phyloP scores from a whole-genome alignment of 2,329 filamentous ascomycete species.

The Diatrype stigma region DNA sequence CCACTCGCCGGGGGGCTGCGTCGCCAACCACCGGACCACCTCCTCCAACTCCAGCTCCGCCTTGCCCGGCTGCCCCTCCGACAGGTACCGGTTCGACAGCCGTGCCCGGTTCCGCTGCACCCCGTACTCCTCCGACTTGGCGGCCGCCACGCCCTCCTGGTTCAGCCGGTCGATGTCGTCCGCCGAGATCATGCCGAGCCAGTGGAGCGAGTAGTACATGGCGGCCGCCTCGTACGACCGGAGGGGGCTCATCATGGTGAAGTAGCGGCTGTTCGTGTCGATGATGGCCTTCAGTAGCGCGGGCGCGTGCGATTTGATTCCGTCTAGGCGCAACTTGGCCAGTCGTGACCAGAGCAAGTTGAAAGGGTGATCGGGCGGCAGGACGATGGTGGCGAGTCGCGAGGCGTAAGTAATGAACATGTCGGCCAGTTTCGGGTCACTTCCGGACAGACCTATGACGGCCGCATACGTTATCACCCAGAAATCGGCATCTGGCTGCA shows the following conservation, averaged over 20 bases:
- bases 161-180: slow-evolving; percentile 8
- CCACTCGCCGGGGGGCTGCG: slow-evolving; percentile 1
- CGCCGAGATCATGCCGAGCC: background rate
- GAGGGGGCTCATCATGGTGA: slow-evolving; percentile 1
- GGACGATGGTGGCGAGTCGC: slow-evolving; percentile 17
- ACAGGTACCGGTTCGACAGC: background rate
- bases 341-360: slow-evolving; percentile 22
- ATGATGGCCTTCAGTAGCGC: slow-evolving; percentile 2
- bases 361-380: slow-evolving; percentile 22
- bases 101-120: background rate
- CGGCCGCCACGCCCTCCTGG: slow-evolving; percentile 1
- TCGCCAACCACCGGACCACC: background rate
- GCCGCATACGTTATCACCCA: slow-evolving; percentile 27
- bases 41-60: slow-evolving; percentile 1
- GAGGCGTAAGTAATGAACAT: slow-evolving; percentile 24
- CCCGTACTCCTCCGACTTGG: background rate
- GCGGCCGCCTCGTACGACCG: background rate
- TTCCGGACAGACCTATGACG: slow-evolving; percentile 20
- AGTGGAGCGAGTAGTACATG: slow-evolving; percentile 3
- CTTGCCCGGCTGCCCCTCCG: background rate
- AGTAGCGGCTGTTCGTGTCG: slow-evolving; percentile 2
- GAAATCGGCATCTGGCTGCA: slow-evolving; percentile 24
- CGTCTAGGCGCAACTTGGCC: background rate
- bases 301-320: background rate
- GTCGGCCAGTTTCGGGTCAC: slow-evolving; percentile 17